Conservation (phyloP, 768 basidiomycete genomes). For the Boletus subcaerulescens region DNA sequence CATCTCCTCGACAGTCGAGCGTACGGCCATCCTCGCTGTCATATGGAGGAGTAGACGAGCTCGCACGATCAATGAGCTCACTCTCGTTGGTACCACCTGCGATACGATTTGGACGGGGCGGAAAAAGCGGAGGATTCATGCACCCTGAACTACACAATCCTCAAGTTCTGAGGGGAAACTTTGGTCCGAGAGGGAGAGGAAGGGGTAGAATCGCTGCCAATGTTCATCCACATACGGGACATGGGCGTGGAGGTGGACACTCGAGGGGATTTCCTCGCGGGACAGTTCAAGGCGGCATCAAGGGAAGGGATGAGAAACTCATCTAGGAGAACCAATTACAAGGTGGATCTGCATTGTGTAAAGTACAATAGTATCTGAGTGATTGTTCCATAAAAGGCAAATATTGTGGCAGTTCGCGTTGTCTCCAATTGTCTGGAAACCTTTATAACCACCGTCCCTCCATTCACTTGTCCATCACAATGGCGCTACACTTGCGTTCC, state of each 20-base stretch:
- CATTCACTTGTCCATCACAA: constrained; percentile 1
- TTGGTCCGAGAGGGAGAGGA: constrained; percentile 32
- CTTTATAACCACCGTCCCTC: constrained; percentile 12
- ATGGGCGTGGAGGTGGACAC: constrained; percentile 9
- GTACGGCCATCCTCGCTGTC: constrained; percentile 16
- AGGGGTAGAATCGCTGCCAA: constrained; percentile 26
- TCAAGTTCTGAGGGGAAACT: constrained; percentile 27
- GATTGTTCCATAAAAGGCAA: constrained; percentile 18
- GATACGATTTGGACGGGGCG: constrained; percentile 73
- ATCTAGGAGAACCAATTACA: not conserved
- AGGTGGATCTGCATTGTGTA: not conserved
- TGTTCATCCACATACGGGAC: constrained; percentile 16
- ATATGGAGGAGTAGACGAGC: constrained; percentile 40
- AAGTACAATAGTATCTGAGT: not conserved
- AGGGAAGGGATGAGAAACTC: constrained; percentile 3
- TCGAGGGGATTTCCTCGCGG: constrained; percentile 17
- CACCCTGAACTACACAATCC: constrained; percentile 34
- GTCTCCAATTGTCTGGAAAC: constrained; percentile 23
- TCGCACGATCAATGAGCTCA: constrained; percentile 46
- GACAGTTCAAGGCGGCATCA: not conserved
- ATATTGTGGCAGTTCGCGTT: constrained; percentile 27
- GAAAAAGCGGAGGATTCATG: constrained; percentile 51
- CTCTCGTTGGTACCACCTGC: constrained; percentile 64
- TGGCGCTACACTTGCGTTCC: constrained; percentile 5
- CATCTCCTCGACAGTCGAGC: constrained; percentile 22